phyloP scores from a whole-genome alignment of 2,329 filamentous ascomycete genomes.

The Ophiostoma australiae region DNA sequence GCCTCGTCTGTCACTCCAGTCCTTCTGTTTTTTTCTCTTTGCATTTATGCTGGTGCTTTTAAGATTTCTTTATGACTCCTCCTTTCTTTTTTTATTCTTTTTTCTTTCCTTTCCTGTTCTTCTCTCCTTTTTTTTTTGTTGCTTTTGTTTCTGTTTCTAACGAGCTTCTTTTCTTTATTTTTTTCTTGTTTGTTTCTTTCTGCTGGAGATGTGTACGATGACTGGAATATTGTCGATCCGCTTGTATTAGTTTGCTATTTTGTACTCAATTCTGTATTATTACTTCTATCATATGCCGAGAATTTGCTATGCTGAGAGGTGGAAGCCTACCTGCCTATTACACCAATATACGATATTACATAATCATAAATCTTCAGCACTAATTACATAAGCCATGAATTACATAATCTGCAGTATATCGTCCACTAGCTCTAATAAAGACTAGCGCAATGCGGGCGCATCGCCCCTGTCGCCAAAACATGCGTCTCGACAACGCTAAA shows the following conservation, averaged over 20 bases:
- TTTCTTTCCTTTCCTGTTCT: not conserved
- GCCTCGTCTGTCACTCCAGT: not conserved
- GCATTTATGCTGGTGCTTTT: not conserved
- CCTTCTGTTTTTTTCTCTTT: no score
- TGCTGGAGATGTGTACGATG: not conserved
- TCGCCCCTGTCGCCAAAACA: slow-evolving; percentile 19
- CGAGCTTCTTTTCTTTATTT: not conserved
- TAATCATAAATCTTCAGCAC: not conserved
- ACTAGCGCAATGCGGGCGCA: slow-evolving; percentile 21
- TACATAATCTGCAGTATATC: slow-evolving; percentile 4
- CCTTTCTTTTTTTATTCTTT: not conserved
- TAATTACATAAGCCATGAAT: not conserved
- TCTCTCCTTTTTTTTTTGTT: not conserved
- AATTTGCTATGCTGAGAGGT: not conserved
- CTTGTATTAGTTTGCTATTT: not conserved
- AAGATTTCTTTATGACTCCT: not conserved
- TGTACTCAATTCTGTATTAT: slow-evolving; percentile 8
- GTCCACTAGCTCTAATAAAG: not conserved
- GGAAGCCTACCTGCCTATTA: not conserved
- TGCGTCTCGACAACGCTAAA: slow-evolving; percentile 20
- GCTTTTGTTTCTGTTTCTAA: not conserved
- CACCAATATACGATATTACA: not conserved
- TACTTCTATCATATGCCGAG: slow-evolving; percentile 4
- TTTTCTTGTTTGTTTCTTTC: not conserved
- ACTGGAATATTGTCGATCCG: not conserved